Conservation (phyloP, 345 rosid species). For the Citrus australasica region DNA sequence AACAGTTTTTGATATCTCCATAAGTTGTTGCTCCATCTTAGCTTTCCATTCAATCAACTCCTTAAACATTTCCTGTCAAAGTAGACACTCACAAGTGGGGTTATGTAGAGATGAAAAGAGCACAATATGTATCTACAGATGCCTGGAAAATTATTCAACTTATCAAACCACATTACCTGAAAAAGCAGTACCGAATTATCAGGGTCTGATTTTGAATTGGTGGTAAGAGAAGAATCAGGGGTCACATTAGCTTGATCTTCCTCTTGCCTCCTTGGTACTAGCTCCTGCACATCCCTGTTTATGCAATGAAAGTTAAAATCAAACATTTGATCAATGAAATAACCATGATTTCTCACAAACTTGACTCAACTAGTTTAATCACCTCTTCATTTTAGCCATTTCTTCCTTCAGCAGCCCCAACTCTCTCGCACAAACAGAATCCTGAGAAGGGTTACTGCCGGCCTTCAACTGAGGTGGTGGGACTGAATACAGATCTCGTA, state of each 20-base stretch:
- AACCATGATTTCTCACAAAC: conserved; percentile 3
- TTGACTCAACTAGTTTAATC: background rate
- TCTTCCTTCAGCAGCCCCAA: conserved; percentile 48
- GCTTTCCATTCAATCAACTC: conserved; percentile 77
- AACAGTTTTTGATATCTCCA: conserved; percentile 52
- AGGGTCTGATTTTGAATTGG: conserved; percentile 46
- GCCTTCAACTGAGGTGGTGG: conserved; percentile 39
- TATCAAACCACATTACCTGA: conserved; percentile 49
- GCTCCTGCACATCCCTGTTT: conserved; percentile 50
- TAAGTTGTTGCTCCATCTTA: conserved; percentile 73
- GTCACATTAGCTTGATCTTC: conserved; percentile 52
- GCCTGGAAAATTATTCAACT: background rate
- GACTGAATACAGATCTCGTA: conserved; percentile 35
- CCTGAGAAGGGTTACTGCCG: conserved; percentile 37
- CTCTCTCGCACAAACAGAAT: conserved; percentile 39
- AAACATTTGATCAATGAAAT: conserved; percentile 3
- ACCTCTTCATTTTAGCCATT: conserved; percentile 64
- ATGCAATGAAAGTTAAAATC: conserved; percentile 18
- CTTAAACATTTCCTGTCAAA: conserved; percentile 62
- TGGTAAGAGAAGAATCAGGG: conserved; percentile 60
- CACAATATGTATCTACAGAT: background rate
- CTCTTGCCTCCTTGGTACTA: conserved; percentile 47
- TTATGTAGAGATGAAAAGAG: background rate
- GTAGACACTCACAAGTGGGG: background rate
- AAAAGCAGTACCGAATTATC: conserved; percentile 44